A percentile compares a stretch with the other conserved stretches of the same genome.
Evolutionary conservation across 2,329 filamentous ascomycete species (phyloP).

Genomic region (Penicillium sp.): DNA sequence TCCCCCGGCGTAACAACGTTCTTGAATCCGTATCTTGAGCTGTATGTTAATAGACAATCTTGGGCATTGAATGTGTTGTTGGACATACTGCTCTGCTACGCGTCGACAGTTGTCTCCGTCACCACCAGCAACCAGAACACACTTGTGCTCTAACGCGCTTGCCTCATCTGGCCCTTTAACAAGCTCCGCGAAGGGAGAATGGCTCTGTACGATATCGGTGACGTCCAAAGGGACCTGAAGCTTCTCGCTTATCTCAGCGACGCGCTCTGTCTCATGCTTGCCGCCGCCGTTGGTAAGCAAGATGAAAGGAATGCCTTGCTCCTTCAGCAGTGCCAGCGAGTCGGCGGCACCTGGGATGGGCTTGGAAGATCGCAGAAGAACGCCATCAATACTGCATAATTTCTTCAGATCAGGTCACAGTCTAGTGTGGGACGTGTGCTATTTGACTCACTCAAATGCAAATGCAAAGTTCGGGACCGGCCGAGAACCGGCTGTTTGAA

Average conservation of each 20-base stretch:
- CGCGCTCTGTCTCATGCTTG: constrained; percentile 73
- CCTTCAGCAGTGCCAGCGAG: constrained; percentile 71
- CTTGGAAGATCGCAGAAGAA: constrained; percentile 80
- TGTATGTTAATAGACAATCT: not conserved
- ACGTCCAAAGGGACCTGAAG: constrained; percentile 66
- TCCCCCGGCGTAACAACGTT: constrained; percentile 85
- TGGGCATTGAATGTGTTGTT: not conserved
- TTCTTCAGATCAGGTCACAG: constrained; percentile 12
- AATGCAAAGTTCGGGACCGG: constrained; percentile 46
- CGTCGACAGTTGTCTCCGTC: constrained; percentile 65
- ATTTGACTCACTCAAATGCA: constrained; percentile 46
- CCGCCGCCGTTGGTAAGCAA: constrained; percentile 95
- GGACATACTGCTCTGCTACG: constrained; percentile 67
- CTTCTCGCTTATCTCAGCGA: constrained; percentile 67
- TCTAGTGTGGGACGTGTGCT: not conserved
- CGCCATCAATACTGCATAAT: constrained; percentile 75
- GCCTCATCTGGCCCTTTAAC: constrained; percentile 59
- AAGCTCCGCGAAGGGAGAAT: constrained; percentile 82
- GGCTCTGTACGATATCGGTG: constrained; percentile 80
- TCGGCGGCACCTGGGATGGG: constrained; percentile 77
- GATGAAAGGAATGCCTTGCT: constrained; percentile 82
- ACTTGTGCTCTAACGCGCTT: constrained; percentile 60
- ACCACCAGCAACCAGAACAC: constrained; percentile 73
- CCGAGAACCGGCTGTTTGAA: constrained; percentile 32
- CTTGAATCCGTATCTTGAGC: constrained; percentile 67